Percentiles rank a stretch among this genome's conserved stretches.
These are phyloP conservation scores for Sarcodon aspratus DNA, from an alignment of 768 basidiomycete species.

Conservation along the genomic window DNA sequence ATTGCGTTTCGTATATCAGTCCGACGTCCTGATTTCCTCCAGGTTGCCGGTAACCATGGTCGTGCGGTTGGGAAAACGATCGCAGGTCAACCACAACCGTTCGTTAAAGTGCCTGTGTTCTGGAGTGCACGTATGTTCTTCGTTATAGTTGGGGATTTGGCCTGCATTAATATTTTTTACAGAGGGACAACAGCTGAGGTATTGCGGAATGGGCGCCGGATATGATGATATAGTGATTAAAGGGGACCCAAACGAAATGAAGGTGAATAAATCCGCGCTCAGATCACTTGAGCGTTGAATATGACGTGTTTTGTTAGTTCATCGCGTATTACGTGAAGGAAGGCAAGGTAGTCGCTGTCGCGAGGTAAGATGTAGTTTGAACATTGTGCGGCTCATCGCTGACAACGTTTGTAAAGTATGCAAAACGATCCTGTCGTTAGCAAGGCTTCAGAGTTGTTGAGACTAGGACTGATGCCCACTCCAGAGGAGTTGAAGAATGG, in stretches of 20 bases:
- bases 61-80: constrained; percentile 76
- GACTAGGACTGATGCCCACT: constrained; percentile 72
- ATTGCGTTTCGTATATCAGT: not conserved
- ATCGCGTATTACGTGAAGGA: constrained; percentile 68
- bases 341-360: constrained; percentile 55
- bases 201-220: constrained; percentile 61
- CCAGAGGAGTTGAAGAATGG: constrained; percentile 62
- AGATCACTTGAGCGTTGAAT: not conserved
- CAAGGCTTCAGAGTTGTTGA: constrained; percentile 68
- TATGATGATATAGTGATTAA: constrained; percentile 74
- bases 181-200: constrained; percentile 84
- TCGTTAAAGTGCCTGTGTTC: constrained; percentile 74
- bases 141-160: not conserved
- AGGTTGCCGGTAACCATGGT: constrained; percentile 83
- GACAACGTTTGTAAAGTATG: constrained; percentile 36
- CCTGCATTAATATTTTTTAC: not conserved
- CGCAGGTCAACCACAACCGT: constrained; percentile 50
- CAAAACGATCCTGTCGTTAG: constrained; percentile 72
- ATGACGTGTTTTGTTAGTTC: constrained; percentile 32
- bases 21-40: not conserved
- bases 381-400: not conserved
- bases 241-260: constrained; percentile 65
- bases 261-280: constrained; percentile 32
- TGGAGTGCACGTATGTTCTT: constrained; percentile 77
- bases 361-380: constrained; percentile 29